Percentiles rank a stretch among this genome's conserved stretches.
Conservation (phyloP, 441 rosid genomes). For the Erodium trifolium region DNA sequence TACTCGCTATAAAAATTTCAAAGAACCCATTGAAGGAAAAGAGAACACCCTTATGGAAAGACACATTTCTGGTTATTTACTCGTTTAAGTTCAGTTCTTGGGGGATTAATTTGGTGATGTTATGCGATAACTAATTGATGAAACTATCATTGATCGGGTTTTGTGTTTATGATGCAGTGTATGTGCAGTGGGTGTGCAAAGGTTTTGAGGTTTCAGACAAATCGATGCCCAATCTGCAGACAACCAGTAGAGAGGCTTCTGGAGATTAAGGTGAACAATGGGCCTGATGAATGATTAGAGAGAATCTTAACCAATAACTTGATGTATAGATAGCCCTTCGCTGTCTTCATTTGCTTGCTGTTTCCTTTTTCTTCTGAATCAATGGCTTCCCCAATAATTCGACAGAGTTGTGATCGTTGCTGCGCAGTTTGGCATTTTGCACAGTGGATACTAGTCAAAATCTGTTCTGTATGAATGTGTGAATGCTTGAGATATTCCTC, state of each 20-base stretch:
- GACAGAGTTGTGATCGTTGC: slow-evolving; percentile 5
- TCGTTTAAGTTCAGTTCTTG: no score
- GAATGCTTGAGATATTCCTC: not conserved
- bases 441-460: slow-evolving; percentile 15
- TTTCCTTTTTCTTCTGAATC: not conserved
- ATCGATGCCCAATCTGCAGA: slow-evolving; percentile 82
- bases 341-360: not conserved
- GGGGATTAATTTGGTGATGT: no score
- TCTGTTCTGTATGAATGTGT: not conserved
- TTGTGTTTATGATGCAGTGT: slow-evolving; percentile 40
- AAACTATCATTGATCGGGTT: not conserved
- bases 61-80: no score
- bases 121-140: no score
- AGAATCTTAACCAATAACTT: not conserved
- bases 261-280: slow-evolving; percentile 55
- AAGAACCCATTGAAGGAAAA: no score
- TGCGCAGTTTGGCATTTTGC: slow-evolving; percentile 9
- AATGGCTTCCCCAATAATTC: slow-evolving; percentile 20
- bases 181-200: slow-evolving; percentile 75
- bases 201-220: slow-evolving; percentile 56
- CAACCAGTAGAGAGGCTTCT: slow-evolving; percentile 57
- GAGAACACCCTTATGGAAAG: no score
- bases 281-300: slow-evolving; percentile 32
- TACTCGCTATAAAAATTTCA: no score
- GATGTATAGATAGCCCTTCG: no score